A percentile compares a stretch with the other conserved stretches of the same genome.
Conservation (phyloP, 2,329 filamentous ascomycete species). For the Alternaria postmessia region DNA sequence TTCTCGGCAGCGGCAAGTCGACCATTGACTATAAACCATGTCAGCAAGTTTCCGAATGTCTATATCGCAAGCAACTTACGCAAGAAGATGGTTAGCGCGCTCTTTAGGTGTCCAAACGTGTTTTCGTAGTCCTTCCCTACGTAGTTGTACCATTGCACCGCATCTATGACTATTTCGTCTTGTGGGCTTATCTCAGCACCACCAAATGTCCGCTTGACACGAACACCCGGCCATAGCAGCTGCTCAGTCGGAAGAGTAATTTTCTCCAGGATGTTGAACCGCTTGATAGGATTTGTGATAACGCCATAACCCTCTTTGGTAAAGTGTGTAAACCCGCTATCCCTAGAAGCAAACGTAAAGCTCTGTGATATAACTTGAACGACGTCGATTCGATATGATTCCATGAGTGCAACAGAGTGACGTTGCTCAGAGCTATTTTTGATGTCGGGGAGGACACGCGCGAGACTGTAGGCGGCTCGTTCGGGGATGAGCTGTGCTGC, state of each 20-base stretch:
- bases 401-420: conserved; percentile 76
- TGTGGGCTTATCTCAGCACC: conserved; percentile 61
- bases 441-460: conserved; percentile 78
- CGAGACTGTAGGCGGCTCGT: conserved; percentile 74
- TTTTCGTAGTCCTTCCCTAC: conserved; percentile 67
- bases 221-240: conserved; percentile 63
- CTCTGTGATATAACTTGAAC: conserved; percentile 77
- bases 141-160: conserved; percentile 84
- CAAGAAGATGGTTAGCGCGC: conserved; percentile 84
- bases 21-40: conserved; percentile 50
- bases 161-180: conserved; percentile 78
- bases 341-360: conserved; percentile 54
- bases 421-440: conserved; percentile 70
- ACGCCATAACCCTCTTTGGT: conserved; percentile 23
- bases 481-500: conserved; percentile 76
- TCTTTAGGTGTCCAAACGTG: conserved; percentile 72
- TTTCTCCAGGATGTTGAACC: conserved; percentile 61
- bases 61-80: conserved; percentile 65
- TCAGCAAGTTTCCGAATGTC: conserved; percentile 22
- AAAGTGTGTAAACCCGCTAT: conserved; percentile 40
- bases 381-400: conserved; percentile 75
- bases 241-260: conserved; percentile 46
- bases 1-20: conserved; percentile 64
- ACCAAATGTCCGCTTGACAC: conserved; percentile 76
- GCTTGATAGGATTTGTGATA: conserved; percentile 39